Evolutionary conservation across 805 yeast genomes (phyloP).

Genomic region (Novakomyces olei): DNA sequence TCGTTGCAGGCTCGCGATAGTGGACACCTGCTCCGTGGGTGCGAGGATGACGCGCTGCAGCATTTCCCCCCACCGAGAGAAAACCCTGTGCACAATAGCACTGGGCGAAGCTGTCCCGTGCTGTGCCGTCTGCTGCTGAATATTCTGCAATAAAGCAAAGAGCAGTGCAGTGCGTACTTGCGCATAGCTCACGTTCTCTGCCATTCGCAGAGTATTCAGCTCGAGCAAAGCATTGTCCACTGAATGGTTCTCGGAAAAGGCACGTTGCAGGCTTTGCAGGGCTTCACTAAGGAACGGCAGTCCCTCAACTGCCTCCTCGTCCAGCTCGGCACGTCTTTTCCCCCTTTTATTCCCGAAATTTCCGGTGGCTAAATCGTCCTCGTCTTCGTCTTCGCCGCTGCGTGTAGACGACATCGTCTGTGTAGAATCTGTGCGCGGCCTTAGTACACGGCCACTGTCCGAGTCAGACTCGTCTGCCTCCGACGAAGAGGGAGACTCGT

Average conservation of each 20-base stretch:
- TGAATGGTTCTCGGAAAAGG: constrained; percentile 79
- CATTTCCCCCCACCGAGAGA: constrained; percentile 61
- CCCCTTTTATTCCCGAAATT: too few relatives aligned
- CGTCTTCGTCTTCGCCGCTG: too few relatives aligned
- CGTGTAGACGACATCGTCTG: too few relatives aligned
- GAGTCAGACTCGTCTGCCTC: too few relatives aligned
- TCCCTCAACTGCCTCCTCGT: constrained; percentile 25
- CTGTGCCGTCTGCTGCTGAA: constrained; percentile 68
- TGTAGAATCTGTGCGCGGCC: too few relatives aligned
- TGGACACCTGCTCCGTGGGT: constrained; percentile 51
- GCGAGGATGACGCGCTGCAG: constrained; percentile 73
- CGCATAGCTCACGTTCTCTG: constrained; percentile 86
- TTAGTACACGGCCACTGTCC: too few relatives aligned
- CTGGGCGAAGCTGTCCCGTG: constrained; percentile 46
- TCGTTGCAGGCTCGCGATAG: constrained; percentile 28
- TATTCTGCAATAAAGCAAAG: constrained; percentile 51
- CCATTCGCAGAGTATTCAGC: constrained; percentile 86
- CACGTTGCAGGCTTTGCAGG: constrained; percentile 77
- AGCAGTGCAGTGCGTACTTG: constrained; percentile 73
- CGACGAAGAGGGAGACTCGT: too few relatives aligned
- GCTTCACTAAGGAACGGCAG: constrained; percentile 79
- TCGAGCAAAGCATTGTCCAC: constrained; percentile 82
- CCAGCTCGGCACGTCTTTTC: too few relatives aligned
- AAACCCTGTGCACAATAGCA: constrained; percentile 55
- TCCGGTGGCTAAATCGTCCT: too few relatives aligned